Base-by-base conservation (phyloP, 495 filamentous ascomycete species). In the Aspergillus hancockii region DNA sequence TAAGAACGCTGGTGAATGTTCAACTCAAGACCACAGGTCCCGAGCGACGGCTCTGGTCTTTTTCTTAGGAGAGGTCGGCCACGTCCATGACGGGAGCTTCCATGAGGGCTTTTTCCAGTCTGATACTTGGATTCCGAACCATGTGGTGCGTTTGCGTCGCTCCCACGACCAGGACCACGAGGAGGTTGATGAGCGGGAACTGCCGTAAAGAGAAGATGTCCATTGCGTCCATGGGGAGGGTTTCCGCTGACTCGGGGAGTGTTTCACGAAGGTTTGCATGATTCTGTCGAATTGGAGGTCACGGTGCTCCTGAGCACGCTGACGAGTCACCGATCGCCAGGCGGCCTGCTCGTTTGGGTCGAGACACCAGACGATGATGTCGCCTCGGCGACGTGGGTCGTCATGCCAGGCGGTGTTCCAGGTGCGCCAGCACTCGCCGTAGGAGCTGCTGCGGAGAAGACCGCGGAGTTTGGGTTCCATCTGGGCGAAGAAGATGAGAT, bases 351-450 rank as follows among this genome's bases (percentile, higher is more conserved):
- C 76, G 10, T 55, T 32, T 0, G 68, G 53, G 49, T 75, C 70
- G 31, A 81, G 74, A 67, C 88, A 90, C 84, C 84, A 98, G 45
- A 96, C 90, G 8, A 97, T 79, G 61, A 98, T 82, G 70, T 91
- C 88, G n/a, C 94, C 95, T 28, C 73, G 73, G 62, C 95, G 82
- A 64, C 94, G 83, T 81, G 81, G 87, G 74, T 98, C 94, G 67
- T 97, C 94, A 63, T 96, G 91, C 76, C 88, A 90, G 60, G 86
- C 80, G 2, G 84, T 89, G 74, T 97, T 98, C 71, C 83, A 90
- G 10, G 81, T 86, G 41, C 87, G 81, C 88, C 86, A 85, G 67
- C 88, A 90, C 69, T 86, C 83, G 23, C 65, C 66, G 70, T 91
- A 97, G 18, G 69, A 68, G 45, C 83, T 88, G 52, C 75, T 76